Conservation (phyloP, 768 basidiomycete genomes). For the Pleurotus salmoneostramineus region DNA sequence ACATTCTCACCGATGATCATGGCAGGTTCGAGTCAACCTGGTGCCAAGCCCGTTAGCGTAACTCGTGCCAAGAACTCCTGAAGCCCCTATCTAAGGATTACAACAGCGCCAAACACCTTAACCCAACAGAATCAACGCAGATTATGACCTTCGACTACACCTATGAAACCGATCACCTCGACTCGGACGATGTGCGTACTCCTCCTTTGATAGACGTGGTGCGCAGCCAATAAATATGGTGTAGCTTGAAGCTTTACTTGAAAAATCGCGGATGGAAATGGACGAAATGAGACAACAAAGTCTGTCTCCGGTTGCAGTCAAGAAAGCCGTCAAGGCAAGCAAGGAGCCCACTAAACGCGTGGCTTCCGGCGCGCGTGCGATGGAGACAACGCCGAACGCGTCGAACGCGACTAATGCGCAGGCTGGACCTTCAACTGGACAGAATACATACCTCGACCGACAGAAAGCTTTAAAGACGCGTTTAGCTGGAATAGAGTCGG, state of each 20-base stretch:
- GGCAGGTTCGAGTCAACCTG: too few species aligned
- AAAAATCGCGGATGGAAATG: conserved; percentile 19
- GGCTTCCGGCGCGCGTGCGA: background rate
- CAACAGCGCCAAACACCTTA: too few species aligned
- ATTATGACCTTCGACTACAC: background rate
- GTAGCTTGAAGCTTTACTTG: conserved; percentile 20
- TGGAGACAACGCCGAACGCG: background rate
- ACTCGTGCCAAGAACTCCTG: too few species aligned
- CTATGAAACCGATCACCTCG: conserved; percentile 10
- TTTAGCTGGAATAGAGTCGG: conserved; percentile 29
- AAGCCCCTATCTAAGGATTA: too few species aligned
- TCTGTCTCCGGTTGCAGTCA: background rate
- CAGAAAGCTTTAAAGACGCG: conserved; percentile 20
- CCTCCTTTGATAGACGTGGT: background rate
- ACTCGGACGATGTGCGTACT: conserved; percentile 15
- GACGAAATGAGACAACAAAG: background rate
- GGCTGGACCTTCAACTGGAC: background rate
- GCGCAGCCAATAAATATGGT: background rate
- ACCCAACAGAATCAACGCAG: too few species aligned
- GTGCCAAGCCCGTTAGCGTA: too few species aligned
- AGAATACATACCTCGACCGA: conserved; percentile 8
- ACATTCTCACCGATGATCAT: too few species aligned
- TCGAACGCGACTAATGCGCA: background rate
- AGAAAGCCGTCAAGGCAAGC: background rate
- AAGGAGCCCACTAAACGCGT: background rate